phyloP scores from a whole-genome alignment of 2,329 filamentous ascomycete species.

The Ilyonectria destructans region DNA sequence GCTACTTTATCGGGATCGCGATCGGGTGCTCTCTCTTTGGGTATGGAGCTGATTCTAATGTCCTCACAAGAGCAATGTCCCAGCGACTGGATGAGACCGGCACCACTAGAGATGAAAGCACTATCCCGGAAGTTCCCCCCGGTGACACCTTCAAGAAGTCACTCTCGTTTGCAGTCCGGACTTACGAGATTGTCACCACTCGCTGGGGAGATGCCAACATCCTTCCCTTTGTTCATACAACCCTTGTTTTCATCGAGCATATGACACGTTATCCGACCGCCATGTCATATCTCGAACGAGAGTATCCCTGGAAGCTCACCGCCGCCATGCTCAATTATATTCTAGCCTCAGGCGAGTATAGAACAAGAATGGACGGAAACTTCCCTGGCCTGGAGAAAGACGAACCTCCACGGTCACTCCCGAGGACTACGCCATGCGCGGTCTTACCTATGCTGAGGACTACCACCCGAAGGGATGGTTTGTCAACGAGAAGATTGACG shows the following conservation, averaged over 20 bases:
- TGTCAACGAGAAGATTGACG: conserved; percentile 70
- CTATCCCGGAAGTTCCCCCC: conserved; percentile 44
- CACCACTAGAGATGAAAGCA: conserved; percentile 41
- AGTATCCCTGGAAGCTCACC: conserved; percentile 68
- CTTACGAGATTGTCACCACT: conserved; percentile 64
- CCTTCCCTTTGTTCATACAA: conserved; percentile 75
- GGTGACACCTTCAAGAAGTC: conserved; percentile 54
- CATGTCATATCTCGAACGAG: conserved; percentile 60
- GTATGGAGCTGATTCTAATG: conserved; percentile 60
- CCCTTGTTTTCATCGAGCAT: conserved; percentile 71
- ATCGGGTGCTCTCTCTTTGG: conserved; percentile 53
- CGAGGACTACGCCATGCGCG: conserved; percentile 79
- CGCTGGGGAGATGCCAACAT: conserved; percentile 72
- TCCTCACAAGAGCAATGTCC: conserved; percentile 60
- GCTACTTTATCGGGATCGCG: conserved; percentile 54
- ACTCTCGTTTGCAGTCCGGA: conserved; percentile 60
- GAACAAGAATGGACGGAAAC: conserved; percentile 57
- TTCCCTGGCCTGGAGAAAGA: conserved; percentile 66
- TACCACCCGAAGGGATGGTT: conserved; percentile 77
- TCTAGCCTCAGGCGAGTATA: conserved; percentile 46
- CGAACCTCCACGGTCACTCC: conserved; percentile 71
- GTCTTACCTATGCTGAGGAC: conserved; percentile 72
- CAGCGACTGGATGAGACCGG: conserved; percentile 50
- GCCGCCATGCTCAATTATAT: conserved; percentile 59
- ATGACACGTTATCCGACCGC: conserved; percentile 60